Conservation (phyloP, 202 grass and related monocot species). For the Cymbopogon flexuosus region DNA sequence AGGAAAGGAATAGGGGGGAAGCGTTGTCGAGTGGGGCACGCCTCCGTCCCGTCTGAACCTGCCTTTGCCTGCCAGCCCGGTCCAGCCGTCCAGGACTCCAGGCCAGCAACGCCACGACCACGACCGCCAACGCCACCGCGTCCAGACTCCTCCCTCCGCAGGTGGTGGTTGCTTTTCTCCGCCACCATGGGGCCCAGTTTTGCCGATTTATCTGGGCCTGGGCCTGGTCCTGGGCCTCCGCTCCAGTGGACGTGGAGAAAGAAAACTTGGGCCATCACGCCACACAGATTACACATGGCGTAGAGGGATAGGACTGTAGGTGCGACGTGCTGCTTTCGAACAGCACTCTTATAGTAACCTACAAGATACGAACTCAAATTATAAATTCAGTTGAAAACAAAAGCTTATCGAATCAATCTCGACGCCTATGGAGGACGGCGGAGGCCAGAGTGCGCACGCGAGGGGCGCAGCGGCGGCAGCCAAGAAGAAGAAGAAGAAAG, state of each 20-base stretch:
- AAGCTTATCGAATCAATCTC: neutral
- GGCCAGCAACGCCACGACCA: neutral
- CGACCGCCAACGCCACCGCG: neutral
- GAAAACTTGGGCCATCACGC: neutral
- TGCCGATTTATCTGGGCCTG: neutral
- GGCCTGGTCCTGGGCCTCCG: neutral
- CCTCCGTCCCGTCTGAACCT: conserved; percentile 26
- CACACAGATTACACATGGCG: neutral
- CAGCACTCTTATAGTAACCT: too few relatives aligned
- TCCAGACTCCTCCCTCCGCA: neutral
- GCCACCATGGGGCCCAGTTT: neutral
- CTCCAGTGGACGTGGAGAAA: neutral
- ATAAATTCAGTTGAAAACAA: too few relatives aligned
- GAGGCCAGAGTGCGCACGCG: neutral
- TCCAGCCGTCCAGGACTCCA: neutral
- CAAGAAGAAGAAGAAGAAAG: neutral
- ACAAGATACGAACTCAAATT: too few relatives aligned
- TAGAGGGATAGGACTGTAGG: neutral
- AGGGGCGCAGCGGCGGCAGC: neutral
- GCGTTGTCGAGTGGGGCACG: conserved; percentile 39
- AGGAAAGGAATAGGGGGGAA: conserved; percentile 10
- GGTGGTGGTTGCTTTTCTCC: neutral
- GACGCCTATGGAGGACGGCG: neutral
- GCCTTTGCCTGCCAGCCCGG: neutral
- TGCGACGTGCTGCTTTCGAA: neutral